Percentiles rank a stretch among this genome's conserved stretches.
Evolutionary conservation across 1,284 basidiomycete species (phyloP).

Genomic region (Pseudozyma thailandica): DNA sequence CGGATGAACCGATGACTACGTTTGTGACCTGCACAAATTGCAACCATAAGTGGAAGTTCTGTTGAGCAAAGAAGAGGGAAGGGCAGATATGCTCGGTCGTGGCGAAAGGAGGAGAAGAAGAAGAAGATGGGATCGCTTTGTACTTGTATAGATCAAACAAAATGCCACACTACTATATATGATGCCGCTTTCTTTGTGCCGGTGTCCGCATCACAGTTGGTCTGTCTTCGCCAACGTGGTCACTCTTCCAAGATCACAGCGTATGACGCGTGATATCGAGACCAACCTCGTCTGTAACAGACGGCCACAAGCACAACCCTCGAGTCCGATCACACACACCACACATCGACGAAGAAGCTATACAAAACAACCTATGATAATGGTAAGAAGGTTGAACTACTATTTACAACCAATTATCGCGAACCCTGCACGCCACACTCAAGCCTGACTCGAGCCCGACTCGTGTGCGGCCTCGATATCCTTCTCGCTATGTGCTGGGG

Average conservation of each 20-base stretch:
- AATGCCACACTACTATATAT: neutral
- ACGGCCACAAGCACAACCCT: neutral
- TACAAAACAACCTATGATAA: conserved; percentile 2
- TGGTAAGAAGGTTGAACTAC: no score
- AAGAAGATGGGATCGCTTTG: neutral
- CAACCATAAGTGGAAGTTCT: conserved; percentile 67
- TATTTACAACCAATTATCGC: no score
- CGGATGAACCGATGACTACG: conserved; percentile 67
- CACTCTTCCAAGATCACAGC: no score
- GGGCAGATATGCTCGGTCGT: neutral
- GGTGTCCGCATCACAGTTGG: no score
- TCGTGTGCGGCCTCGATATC: conserved; percentile 25
- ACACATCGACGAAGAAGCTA: neutral
- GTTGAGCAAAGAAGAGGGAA: conserved; percentile 19
- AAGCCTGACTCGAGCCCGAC: neutral
- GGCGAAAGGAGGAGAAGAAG: neutral
- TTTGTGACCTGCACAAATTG: conserved; percentile 66
- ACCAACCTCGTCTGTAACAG: no score
- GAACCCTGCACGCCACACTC: no score
- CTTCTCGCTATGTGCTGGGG: conserved; percentile 39
- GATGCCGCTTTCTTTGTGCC: no score
- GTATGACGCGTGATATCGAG: neutral
- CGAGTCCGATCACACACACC: neutral
- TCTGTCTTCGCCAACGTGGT: no score
- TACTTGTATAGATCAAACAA: conserved; percentile 9